These are phyloP conservation scores for Pelargonium citronellum DNA, from an alignment of 441 rosid genomes.

Conservation along the genomic window DNA sequence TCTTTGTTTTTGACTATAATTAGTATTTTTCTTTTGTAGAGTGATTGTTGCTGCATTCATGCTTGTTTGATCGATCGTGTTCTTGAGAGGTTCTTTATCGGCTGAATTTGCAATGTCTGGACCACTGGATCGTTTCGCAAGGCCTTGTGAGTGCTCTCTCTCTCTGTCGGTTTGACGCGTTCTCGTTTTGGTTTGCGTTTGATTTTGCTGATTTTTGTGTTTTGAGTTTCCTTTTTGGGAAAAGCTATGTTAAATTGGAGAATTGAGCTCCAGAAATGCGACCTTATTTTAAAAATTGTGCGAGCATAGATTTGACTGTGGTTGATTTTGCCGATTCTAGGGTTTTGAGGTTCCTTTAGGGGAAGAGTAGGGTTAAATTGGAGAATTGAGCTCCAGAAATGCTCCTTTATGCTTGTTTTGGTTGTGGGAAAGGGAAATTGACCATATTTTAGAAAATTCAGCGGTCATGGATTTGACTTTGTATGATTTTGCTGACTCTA, in stretches of 20 bases:
- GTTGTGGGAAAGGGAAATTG: background rate
- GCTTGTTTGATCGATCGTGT: background rate
- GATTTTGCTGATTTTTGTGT: constrained; percentile 1
- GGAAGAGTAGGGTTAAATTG: background rate
- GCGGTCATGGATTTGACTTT: background rate
- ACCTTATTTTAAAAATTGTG: background rate
- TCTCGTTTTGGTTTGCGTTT: background rate
- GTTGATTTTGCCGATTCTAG: too few relatives aligned
- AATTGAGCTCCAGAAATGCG: background rate
- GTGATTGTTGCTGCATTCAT: too few relatives aligned
- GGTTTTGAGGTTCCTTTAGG: too few relatives aligned
- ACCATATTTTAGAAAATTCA: background rate
- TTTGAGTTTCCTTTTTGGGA: background rate
- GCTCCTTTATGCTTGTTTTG: background rate
- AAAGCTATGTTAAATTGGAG: background rate
- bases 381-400: background rate
- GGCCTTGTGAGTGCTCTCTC: constrained; percentile 56
- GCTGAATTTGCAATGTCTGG: constrained; percentile 45
- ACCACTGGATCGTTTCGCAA: constrained; percentile 71
- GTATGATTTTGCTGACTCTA: too few relatives aligned
- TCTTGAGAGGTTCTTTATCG: background rate
- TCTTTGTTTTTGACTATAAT: background rate
- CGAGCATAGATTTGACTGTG: too few relatives aligned
- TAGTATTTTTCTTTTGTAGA: background rate
- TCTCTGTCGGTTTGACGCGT: background rate